Conservation (phyloP, 2,329 filamentous ascomycete genomes). For the Aspergillus novofumigatus region DNA sequence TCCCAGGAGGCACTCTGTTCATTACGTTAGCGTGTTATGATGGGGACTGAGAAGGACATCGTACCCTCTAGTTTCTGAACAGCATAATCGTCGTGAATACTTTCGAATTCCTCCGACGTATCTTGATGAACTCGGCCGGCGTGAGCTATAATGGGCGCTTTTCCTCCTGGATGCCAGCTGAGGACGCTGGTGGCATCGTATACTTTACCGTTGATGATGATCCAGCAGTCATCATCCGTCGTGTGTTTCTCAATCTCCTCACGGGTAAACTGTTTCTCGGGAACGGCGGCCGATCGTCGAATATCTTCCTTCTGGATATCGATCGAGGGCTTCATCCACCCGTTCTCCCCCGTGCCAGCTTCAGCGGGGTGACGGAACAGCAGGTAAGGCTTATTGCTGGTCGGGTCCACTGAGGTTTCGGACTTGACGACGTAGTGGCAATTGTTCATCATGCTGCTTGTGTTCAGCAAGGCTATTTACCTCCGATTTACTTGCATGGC, state of each 20-base stretch:
- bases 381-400: slow-evolving; percentile 31
- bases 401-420: slow-evolving; percentile 32
- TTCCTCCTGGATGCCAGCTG: slow-evolving; percentile 49
- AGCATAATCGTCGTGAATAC: slow-evolving; percentile 51
- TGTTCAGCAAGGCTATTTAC: slow-evolving; percentile 22
- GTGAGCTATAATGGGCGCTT: slow-evolving; percentile 46
- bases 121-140: slow-evolving; percentile 49
- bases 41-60: slow-evolving; percentile 34
- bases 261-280: slow-evolving; percentile 50
- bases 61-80: slow-evolving; percentile 46
- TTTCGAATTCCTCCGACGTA: slow-evolving; percentile 48
- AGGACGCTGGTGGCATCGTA: slow-evolving; percentile 49
- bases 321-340: slow-evolving; percentile 50
- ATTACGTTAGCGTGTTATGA: slow-evolving; percentile 20
- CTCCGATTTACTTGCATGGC: neutral
- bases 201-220: slow-evolving; percentile 51
- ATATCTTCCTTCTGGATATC: slow-evolving; percentile 44
- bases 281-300: slow-evolving; percentile 43
- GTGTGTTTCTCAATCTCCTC: slow-evolving; percentile 53
- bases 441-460: slow-evolving; percentile 51
- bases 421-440: slow-evolving; percentile 47
- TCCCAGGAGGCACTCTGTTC: slow-evolving; percentile 49
- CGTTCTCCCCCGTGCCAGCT: slow-evolving; percentile 40
- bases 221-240: slow-evolving; percentile 48
- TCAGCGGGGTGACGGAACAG: slow-evolving; percentile 47